A percentile compares a stretch with the other conserved stretches of the same genome.
phyloP scores from a whole-genome alignment of 2,329 filamentous ascomycete species.

The Sclerotinia sclerotiorum region DNA sequence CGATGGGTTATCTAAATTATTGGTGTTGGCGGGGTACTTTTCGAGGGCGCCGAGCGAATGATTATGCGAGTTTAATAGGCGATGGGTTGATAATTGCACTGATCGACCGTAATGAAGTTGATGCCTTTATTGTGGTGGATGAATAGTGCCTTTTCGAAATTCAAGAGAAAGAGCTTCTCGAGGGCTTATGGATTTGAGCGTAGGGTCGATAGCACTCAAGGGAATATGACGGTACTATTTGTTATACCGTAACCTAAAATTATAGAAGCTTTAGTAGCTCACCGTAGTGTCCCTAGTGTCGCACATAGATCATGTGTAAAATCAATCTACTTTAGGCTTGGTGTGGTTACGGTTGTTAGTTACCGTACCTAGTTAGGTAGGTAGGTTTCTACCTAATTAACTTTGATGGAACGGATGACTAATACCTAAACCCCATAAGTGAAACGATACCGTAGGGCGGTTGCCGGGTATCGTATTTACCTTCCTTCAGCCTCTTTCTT shows the following conservation, averaged over 20 bases:
- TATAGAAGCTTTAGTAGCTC: neutral
- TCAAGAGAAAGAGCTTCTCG: neutral
- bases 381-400: neutral
- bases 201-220: neutral
- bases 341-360: too few species aligned
- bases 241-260: conserved; percentile 1
- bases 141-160: neutral
- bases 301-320: neutral
- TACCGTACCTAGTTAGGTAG: too few species aligned
- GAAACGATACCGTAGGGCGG: neutral
- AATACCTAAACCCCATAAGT: neutral
- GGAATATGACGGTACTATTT: neutral
- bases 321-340: neutral
- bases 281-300: neutral
- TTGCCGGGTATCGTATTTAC: conserved; percentile 1
- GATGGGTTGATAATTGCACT: neutral
- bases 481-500: conserved; percentile 10
- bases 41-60: conserved; percentile 5
- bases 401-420: neutral
- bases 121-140: neutral
- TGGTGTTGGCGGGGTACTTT: conserved; percentile 30
- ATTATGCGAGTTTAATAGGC: neutral
- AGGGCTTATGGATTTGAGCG: neutral
- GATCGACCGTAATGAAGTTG: neutral
- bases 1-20: conserved; percentile 12